Base-by-base conservation (phyloP, 257 asterid species). In the Phtheirospermum japonicum region DNA sequence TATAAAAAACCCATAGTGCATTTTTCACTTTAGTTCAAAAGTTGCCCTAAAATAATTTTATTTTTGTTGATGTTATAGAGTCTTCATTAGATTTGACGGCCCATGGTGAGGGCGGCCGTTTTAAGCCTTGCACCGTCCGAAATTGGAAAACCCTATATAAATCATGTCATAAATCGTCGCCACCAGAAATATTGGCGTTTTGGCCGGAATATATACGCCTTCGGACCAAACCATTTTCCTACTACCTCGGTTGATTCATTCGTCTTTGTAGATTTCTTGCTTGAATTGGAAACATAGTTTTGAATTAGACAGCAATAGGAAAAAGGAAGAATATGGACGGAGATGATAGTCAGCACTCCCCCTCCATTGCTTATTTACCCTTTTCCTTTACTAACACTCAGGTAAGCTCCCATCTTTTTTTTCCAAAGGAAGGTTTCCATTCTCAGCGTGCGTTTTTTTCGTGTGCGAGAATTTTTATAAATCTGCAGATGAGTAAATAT, bases 331-430 rank as follows among this genome's bases (percentile, higher is more conserved):
- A 57, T 31, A 72, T 30, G 45, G 59, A 73, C 40, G 80, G 63
- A 20, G 79, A 79, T 58, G 85, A 80, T n/a, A 65, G 50, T 76
- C 88, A 75, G 49, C 85, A 85, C 61, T 83, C 85, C 12, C 79
- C 87, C 17, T 76, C 99, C 34, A 89, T 87, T 48, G 78, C 91
- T 61, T 89, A 92, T 77, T 74, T 89, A 68, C 96, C 97, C 0
- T 93, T 77, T 69, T 73, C 61, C 56, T 77, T 83, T 72, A 89
- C 94, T 13, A 87, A 75, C 57, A 53, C 83, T 64, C 90, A 82
- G 97, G 96, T 66, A 71, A 5, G 23, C n/a, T 28, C 74, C 66
- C 26, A 20, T 31, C 32, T 34, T n/a, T n/a, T n/a, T n/a, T n/a
- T n/a, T n/a, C n/a, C n/a, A n/a, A n/a, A n/a, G n/a, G n/a, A n/a